A percentile compares a stretch with the other conserved stretches of the same genome.
phyloP scores from a whole-genome alignment of 2,329 filamentous ascomycete species.

The Beauveria caledonica region DNA sequence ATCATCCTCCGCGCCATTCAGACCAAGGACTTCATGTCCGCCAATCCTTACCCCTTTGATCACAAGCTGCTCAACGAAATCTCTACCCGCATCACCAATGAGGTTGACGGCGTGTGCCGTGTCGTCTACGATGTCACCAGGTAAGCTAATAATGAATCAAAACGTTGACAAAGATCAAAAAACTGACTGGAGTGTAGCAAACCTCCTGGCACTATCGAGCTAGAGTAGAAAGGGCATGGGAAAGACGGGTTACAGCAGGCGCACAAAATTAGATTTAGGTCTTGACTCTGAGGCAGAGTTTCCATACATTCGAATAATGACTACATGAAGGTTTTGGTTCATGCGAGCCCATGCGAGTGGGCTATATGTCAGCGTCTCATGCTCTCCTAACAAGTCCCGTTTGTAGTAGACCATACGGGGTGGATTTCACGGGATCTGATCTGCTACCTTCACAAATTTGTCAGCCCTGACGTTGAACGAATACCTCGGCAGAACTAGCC shows the following conservation, averaged over 20 bases:
- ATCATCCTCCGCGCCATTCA: conserved; percentile 36
- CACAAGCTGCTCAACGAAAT: conserved; percentile 58
- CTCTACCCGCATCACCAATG: conserved; percentile 56
- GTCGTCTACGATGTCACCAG: conserved; percentile 58
- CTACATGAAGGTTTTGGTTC: background rate
- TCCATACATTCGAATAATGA: background rate
- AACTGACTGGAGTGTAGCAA: conserved; percentile 33
- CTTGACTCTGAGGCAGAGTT: background rate
- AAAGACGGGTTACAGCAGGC: background rate
- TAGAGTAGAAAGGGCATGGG: conserved; percentile 45
- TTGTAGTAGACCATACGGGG: no score
- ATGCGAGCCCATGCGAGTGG: no score
- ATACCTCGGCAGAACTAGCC: no score
- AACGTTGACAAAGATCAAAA: background rate
- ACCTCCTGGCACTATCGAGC: conserved; percentile 65
- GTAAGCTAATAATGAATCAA: conserved; percentile 26
- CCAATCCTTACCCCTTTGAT: conserved; percentile 59
- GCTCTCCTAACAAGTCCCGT: no score
- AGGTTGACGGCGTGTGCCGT: conserved; percentile 59
- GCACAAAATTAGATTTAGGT: background rate
- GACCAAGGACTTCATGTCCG: conserved; percentile 56
- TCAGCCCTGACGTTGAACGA: no score
- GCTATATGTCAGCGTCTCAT: no score
- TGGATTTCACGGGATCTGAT: no score
- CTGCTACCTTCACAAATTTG: no score